Base-by-base conservation (phyloP, 345 rosid species). In the Lepidium sativum region DNA sequence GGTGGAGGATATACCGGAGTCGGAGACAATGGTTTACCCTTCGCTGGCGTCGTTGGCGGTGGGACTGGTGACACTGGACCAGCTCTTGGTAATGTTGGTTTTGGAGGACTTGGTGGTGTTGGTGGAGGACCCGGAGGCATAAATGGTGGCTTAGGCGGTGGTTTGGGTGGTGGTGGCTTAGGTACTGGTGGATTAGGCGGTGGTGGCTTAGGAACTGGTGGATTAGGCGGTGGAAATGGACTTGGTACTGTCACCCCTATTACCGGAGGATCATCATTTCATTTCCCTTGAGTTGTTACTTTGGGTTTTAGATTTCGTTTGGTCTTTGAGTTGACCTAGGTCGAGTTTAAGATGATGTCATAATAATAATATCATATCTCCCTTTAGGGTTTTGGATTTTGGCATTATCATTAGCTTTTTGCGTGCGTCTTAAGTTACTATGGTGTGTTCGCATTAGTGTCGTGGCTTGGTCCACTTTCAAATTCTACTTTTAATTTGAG, bases 1-100 rank as follows among this genome's bases (percentile, higher is more conserved):
- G 91, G 92, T 18, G 96, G 96, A 4, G 95, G 92, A 39, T 72
- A 14, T 54, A 54, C 83, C 2, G 96, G 97, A 2, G 4, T 88
- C 6, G 97, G 90, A 5, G 58, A 75, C 52, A 47, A 75, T 32
- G 83, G 86, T 15, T 37, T 82, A 54, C 89, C 89, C 4, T 72
- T 75, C 16, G 83, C 83, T 35, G 87, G 89, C 1, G 73, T 72
- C 21, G 94, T 90, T 2, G 92, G 68, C 10, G 88, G 88, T 1
- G 71, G 80, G 23, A 53, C 80, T 33, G 85, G 83, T 9, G 31
- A 27, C 31, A 27, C 31, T 6, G 31, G 31, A 0, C 31, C 31
- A 27, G 31, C 31, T 27, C 31, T 27, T 1, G 83, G 78, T 2
- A 45, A 35, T 20, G 59, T 68, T 45, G 80, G 77, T 34, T 41